A percentile compares a stretch with the other conserved stretches of the same genome.
These are phyloP conservation scores for Acanthamoeba triangularis DNA, from an alignment of 208 protist species.

Conservation along the genomic window DNA sequence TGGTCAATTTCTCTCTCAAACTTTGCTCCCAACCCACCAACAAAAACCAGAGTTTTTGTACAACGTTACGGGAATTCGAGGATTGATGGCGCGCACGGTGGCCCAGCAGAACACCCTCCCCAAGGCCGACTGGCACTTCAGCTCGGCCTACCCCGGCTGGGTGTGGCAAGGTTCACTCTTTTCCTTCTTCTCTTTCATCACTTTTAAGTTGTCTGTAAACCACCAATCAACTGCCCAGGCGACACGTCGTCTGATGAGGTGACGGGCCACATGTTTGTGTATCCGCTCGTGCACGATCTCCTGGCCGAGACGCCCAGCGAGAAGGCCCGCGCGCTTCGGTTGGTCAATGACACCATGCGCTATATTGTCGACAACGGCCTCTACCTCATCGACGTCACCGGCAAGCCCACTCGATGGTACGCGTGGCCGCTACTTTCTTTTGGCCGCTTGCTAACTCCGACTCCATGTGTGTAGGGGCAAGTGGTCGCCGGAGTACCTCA, in stretches of 20 bases:
- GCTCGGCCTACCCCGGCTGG: slow-evolving; percentile 74
- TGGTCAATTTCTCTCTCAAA: no score
- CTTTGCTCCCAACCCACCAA: no score
- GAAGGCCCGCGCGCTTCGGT: slow-evolving; percentile 13
- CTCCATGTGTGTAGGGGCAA: slow-evolving; percentile 26
- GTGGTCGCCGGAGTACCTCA: slow-evolving; percentile 77
- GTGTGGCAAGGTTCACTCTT: slow-evolving; percentile 38
- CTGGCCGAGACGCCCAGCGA: slow-evolving; percentile 73
- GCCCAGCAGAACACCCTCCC: slow-evolving; percentile 20
- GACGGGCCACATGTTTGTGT: slow-evolving; percentile 78
- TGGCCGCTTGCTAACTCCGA: no score
- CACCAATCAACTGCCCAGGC: no score
- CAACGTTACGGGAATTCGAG: slow-evolving; percentile 64
- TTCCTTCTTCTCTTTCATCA: no score
- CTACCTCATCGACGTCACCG: slow-evolving; percentile 65
- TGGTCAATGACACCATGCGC: slow-evolving; percentile 65
- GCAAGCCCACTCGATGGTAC: slow-evolving; percentile 76
- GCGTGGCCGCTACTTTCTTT: no score
- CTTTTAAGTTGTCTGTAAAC: no score
- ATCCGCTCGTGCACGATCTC: slow-evolving; percentile 79
- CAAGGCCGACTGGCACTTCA: slow-evolving; percentile 53
- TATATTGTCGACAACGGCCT: slow-evolving; percentile 82
- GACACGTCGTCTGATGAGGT: slow-evolving; percentile 80
- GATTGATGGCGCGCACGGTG: slow-evolving; percentile 74
- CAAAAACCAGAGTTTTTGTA: slow-evolving; percentile 74